A percentile compares a stretch with the other conserved stretches of the same genome.
phyloP scores from a whole-genome alignment of 2,329 filamentous ascomycete genomes.

The Geosmithia putterillii region DNA sequence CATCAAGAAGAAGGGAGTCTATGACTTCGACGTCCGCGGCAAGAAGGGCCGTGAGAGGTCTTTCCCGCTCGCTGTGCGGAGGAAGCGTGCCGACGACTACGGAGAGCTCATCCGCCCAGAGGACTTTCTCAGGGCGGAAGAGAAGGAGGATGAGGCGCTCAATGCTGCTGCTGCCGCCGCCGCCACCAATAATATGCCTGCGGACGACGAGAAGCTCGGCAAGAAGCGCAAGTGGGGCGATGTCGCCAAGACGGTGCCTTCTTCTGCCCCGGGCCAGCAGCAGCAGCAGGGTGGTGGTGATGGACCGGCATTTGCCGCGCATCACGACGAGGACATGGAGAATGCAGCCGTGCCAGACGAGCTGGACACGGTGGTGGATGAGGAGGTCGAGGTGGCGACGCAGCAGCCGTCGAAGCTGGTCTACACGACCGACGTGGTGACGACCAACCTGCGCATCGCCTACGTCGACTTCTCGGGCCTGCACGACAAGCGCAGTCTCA shows the following conservation, averaged over 20 bases:
- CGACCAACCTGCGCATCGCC: slow-evolving; percentile 63
- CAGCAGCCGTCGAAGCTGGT: slow-evolving; percentile 65
- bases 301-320: slow-evolving; percentile 20
- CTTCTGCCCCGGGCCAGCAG: slow-evolving; percentile 42
- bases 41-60: slow-evolving; percentile 89
- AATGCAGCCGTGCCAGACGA: slow-evolving; percentile 31
- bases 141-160: slow-evolving; percentile 61
- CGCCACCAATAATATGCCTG: slow-evolving; percentile 8
- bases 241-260: slow-evolving; percentile 15
- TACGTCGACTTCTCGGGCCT: slow-evolving; percentile 87
- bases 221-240: slow-evolving; percentile 95
- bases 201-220: slow-evolving; percentile 55
- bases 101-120: slow-evolving; percentile 89
- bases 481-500: slow-evolving; percentile 85
- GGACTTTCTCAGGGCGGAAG: slow-evolving; percentile 86
- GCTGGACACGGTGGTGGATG: slow-evolving; percentile 45
- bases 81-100: slow-evolving; percentile 77
- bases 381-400: slow-evolving; percentile 26
- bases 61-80: slow-evolving; percentile 75
- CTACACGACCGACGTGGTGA: slow-evolving; percentile 49
- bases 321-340: slow-evolving; percentile 15
- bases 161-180: slow-evolving; percentile 2
- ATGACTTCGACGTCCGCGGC: slow-evolving; percentile 83
- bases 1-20: slow-evolving; percentile 76
- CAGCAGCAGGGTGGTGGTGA: slow-evolving; percentile 31